phyloP scores from a whole-genome alignment of 108 stramenopile species.

The Cyclotella baltica region DNA sequence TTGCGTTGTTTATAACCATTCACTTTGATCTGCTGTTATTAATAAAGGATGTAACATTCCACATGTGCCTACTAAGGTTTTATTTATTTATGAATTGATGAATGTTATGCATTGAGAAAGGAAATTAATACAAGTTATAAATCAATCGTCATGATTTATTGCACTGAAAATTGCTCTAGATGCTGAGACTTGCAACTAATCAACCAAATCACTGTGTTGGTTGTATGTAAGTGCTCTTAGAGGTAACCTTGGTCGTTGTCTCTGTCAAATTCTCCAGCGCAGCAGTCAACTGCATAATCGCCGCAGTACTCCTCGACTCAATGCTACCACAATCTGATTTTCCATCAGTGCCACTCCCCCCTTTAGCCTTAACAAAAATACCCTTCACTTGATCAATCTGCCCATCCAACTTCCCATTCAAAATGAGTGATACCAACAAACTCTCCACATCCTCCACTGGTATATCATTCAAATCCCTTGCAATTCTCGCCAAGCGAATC shows the following conservation, averaged over 20 bases:
- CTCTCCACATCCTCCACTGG: constrained; percentile 86
- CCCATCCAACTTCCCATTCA: constrained; percentile 86
- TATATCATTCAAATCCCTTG: constrained; percentile 88
- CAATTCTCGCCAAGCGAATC: constrained; percentile 79
- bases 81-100: too few relatives aligned
- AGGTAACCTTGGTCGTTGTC: constrained; percentile 27
- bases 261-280: constrained; percentile 36
- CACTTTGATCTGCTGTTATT: too few relatives aligned
- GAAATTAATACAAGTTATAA: too few relatives aligned
- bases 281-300: constrained; percentile 33
- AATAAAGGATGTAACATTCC: too few relatives aligned
- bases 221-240: constrained; percentile 17
- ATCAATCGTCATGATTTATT: too few relatives aligned
- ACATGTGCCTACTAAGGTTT: too few relatives aligned
- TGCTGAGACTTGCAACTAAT: too few relatives aligned
- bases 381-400: constrained; percentile 83
- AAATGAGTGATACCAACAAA: constrained; percentile 85
- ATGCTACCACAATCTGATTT: background rate
- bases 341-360: background rate
- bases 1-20: too few relatives aligned
- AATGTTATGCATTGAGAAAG: too few relatives aligned
- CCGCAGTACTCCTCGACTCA: constrained; percentile 22
- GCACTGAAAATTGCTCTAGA: too few relatives aligned
- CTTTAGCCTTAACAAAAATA: constrained; percentile 52
- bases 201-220: background rate